A percentile compares a stretch with the other conserved stretches of the same genome.
phyloP scores from a whole-genome alignment of 2,329 filamentous ascomycete species.

The Biscogniauxia marginata region DNA sequence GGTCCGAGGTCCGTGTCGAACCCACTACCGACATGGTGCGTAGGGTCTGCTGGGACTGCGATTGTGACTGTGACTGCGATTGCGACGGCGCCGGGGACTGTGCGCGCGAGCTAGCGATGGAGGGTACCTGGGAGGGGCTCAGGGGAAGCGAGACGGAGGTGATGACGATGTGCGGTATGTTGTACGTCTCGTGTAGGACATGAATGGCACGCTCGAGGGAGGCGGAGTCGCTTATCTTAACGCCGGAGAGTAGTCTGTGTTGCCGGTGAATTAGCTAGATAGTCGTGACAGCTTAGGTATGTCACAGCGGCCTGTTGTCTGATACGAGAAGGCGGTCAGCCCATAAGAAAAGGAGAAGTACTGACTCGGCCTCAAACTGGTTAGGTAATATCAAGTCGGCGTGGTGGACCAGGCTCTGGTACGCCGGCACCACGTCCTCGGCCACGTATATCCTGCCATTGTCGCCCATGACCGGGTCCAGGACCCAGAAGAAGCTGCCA shows the following conservation, averaged over 20 bases:
- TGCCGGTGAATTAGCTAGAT: neutral
- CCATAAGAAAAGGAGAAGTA: conserved; percentile 14
- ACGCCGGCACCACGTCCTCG: conserved; percentile 87
- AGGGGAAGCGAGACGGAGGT: conserved; percentile 76
- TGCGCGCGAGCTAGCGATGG: conserved; percentile 66
- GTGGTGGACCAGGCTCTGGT: conserved; percentile 73
- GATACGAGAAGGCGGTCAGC: neutral
- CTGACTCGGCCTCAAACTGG: conserved; percentile 94
- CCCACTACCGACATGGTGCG: conserved; percentile 64
- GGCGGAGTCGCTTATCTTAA: conserved; percentile 73
- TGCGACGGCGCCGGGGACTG: conserved; percentile 3
- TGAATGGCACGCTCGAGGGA: conserved; percentile 73
- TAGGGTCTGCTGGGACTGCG: conserved; percentile 31
- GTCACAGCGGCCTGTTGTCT: neutral
- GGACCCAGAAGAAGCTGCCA: conserved; percentile 90
- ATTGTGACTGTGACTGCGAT: conserved; percentile 22
- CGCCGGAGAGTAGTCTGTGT: conserved; percentile 76
- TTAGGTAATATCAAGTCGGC: conserved; percentile 94
- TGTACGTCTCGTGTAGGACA: conserved; percentile 71
- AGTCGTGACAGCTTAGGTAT: neutral
- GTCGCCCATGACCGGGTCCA: conserved; percentile 98
- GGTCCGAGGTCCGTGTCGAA: conserved; percentile 60
- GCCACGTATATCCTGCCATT: conserved; percentile 89
- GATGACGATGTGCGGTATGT: conserved; percentile 85
- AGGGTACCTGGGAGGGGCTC: conserved; percentile 53